phyloP scores from a whole-genome alignment of 192 early-diverging fungal species.

The Mortierella hygrophila region DNA sequence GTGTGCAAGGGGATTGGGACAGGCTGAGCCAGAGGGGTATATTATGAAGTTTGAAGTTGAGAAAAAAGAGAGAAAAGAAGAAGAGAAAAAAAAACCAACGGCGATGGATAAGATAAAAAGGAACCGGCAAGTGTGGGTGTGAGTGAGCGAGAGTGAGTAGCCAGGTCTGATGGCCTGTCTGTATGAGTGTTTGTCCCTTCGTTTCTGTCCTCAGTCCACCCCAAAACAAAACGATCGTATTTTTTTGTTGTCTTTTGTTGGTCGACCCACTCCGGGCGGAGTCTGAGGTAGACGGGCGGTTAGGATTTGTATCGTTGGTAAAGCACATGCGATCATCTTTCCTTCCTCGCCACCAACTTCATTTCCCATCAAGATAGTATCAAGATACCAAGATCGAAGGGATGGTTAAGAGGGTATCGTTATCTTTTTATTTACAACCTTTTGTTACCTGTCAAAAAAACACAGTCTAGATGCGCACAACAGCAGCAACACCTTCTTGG shows the following conservation, averaged over 20 bases:
- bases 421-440: background rate
- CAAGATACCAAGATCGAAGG: too few species aligned
- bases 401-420: too few species aligned
- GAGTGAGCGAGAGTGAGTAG: background rate
- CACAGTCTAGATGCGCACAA: constrained; percentile 23
- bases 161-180: too few species aligned
- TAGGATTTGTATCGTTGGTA: background rate
- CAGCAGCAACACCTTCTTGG: constrained; percentile 25
- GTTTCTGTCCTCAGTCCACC: background rate
- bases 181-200: background rate
- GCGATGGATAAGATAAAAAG: background rate
- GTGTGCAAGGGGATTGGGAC: background rate
- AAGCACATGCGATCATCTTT: background rate
- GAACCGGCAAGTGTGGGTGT: background rate
- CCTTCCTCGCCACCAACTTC: background rate
- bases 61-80: constrained; percentile 1
- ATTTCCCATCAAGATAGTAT: too few species aligned
- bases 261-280: background rate
- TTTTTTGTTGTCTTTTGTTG: background rate
- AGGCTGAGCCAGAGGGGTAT: constrained; percentile 7
- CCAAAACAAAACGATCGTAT: background rate
- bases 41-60: background rate
- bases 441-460: background rate
- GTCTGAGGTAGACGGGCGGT: background rate
- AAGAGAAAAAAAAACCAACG: constrained; percentile 6